These are phyloP conservation scores for Castanopsis chinensis DNA, from an alignment of 306 rosid genomes.

Conservation along the genomic window DNA sequence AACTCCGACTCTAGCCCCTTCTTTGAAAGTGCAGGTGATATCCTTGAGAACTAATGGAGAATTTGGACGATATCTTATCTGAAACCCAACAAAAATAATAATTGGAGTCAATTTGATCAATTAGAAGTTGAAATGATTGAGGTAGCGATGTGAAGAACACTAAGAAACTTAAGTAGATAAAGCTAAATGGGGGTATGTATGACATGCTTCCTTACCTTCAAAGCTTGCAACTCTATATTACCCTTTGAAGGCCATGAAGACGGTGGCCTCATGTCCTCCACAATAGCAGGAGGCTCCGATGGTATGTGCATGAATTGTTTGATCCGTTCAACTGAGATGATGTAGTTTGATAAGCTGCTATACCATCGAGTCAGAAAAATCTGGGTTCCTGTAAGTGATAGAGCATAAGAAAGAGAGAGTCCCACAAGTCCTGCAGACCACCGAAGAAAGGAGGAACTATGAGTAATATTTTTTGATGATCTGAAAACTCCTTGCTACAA, in stretches of 20 bases:
- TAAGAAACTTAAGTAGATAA: not conserved
- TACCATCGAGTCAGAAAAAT: constrained; percentile 49
- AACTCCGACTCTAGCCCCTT: constrained; percentile 78
- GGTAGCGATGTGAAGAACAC: not conserved
- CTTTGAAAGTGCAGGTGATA: constrained; percentile 63
- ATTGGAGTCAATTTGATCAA: not conserved
- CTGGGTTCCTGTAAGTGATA: constrained; percentile 41
- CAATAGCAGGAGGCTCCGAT: constrained; percentile 59
- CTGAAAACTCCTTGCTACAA: not conserved
- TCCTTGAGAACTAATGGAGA: constrained; percentile 70
- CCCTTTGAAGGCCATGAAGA: constrained; percentile 83
- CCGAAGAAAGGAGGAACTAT: not conserved
- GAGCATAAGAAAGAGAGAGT: constrained; percentile 73
- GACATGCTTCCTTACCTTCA: constrained; percentile 37
- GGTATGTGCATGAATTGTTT: constrained; percentile 75
- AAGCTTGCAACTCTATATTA: constrained; percentile 56
- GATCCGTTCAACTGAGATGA: constrained; percentile 77
- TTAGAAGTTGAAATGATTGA: not conserved
- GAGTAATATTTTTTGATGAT: not conserved
- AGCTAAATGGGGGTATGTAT: not conserved
- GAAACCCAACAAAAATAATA: constrained; percentile 12
- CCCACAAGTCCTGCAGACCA: constrained; percentile 67
- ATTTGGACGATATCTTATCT: constrained; percentile 70
- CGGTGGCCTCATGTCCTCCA: constrained; percentile 59
- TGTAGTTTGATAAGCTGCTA: constrained; percentile 52